A percentile compares a stretch with the other conserved stretches of the same genome.
phyloP scores from a whole-genome alignment of 2,329 filamentous ascomycete genomes.

The Arthrobotrys musiformis region DNA sequence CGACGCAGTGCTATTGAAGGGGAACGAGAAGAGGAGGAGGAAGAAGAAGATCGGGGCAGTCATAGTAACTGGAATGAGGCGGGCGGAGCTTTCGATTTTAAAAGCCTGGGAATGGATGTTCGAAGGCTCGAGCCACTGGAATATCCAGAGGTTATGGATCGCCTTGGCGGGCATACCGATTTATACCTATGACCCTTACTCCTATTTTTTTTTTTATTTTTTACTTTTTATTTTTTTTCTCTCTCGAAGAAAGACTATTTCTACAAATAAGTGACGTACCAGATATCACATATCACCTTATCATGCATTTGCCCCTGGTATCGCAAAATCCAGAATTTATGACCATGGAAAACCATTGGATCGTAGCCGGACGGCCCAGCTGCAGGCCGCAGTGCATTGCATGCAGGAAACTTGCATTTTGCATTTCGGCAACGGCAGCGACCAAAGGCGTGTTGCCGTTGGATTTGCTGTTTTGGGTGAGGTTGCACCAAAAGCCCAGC shows the following conservation, averaged over 20 bases:
- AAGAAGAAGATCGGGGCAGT: background rate
- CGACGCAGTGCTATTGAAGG: background rate
- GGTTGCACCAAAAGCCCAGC: conserved; percentile 3
- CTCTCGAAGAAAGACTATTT: too few species aligned
- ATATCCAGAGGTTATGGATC: conserved; percentile 27
- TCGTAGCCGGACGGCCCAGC: background rate
- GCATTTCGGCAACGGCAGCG: too few species aligned
- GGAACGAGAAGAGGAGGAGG: background rate
- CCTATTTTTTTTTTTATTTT: too few species aligned
- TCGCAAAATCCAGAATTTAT: background rate
- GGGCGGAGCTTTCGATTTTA: background rate
- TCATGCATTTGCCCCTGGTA: background rate
- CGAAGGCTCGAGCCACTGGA: background rate
- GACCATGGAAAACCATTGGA: background rate
- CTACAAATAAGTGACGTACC: too few species aligned
- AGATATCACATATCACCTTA: background rate
- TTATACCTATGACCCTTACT: background rate
- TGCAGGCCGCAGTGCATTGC: too few species aligned
- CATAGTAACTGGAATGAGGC: background rate
- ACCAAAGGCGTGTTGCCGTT: background rate
- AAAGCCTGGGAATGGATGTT: background rate
- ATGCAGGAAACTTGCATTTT: background rate
- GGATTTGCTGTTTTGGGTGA: background rate
- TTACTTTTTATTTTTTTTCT: too few species aligned
- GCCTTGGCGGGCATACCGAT: conserved; percentile 22